Evolutionary conservation across 805 yeast genomes (phyloP).

Genomic region (Candida schatavii): DNA sequence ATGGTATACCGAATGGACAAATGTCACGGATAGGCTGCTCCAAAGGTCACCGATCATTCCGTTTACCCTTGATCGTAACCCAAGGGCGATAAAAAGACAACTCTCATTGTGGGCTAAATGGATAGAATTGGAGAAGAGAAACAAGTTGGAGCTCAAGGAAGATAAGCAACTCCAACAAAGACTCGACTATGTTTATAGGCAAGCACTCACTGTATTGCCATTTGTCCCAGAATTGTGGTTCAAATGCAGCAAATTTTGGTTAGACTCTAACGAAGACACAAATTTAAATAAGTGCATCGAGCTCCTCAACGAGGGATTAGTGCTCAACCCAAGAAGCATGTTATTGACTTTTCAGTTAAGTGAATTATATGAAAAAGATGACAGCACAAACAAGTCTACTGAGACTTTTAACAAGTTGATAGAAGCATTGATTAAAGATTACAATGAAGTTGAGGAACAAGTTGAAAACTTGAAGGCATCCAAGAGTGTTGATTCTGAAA

Average conservation of each 20-base stretch:
- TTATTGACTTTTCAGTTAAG: constrained; percentile 65
- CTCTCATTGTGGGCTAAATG: constrained; percentile 63
- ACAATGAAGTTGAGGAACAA: constrained; percentile 22
- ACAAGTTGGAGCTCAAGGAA: constrained; percentile 60
- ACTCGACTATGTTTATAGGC: constrained; percentile 67
- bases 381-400: constrained; percentile 48
- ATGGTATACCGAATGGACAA: constrained; percentile 66
- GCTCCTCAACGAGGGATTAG: constrained; percentile 51
- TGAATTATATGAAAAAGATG: constrained; percentile 64
- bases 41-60: constrained; percentile 36
- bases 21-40: constrained; percentile 49
- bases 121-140: constrained; percentile 76
- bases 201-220: constrained; percentile 59
- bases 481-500: constrained; percentile 12
- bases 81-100: constrained; percentile 34
- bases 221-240: constrained; percentile 80
- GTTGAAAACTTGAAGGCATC: constrained; percentile 14
- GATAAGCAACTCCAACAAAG: constrained; percentile 48
- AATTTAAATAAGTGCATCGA: constrained; percentile 42
- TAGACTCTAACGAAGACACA: constrained; percentile 32
- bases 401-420: constrained; percentile 51
- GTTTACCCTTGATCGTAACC: constrained; percentile 9
- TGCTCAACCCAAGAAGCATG: constrained; percentile 68
- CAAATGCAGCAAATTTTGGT: constrained; percentile 46
- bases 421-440: constrained; percentile 39